These are phyloP conservation scores for Orbilia quercus DNA, from an alignment of 2,329 filamentous ascomycete species.

Conservation along the genomic window DNA sequence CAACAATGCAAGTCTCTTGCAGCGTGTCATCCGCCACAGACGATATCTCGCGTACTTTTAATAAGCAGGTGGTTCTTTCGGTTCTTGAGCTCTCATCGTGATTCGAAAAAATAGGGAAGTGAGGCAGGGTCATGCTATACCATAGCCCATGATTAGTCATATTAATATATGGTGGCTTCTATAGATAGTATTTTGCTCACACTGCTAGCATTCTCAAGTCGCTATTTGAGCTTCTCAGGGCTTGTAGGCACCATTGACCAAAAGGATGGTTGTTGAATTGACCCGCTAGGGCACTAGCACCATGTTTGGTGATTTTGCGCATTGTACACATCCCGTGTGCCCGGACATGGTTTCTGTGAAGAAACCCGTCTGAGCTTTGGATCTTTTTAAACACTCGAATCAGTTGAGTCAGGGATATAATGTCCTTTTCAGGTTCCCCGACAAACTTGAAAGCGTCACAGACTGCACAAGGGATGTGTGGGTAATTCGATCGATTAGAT, in stretches of 20 bases:
- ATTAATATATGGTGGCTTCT: constrained; percentile 19
- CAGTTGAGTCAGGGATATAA: neutral
- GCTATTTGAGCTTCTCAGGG: constrained; percentile 82
- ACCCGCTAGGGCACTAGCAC: constrained; percentile 70
- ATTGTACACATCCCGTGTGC: constrained; percentile 78
- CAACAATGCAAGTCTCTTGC: constrained; percentile 85
- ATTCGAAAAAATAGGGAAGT: constrained; percentile 37
- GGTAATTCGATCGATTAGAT: neutral
- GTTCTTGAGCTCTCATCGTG: constrained; percentile 30
- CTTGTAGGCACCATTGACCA: constrained; percentile 84
- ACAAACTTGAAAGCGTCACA: constrained; percentile 23
- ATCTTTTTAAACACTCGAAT: constrained; percentile 37
- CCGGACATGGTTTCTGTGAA: constrained; percentile 71
- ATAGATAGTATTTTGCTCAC: constrained; percentile 63
- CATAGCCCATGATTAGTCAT: neutral
- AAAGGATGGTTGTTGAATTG: constrained; percentile 75
- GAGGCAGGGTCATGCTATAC: constrained; percentile 46
- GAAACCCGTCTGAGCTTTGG: constrained; percentile 62
- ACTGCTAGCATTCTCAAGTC: constrained; percentile 86
- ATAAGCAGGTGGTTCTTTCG: constrained; percentile 44
- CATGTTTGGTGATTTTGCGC: constrained; percentile 76
- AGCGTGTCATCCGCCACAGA: constrained; percentile 62
- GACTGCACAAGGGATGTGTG: constrained; percentile 23
- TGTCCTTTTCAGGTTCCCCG: neutral
- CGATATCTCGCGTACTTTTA: constrained; percentile 44